phyloP scores from a whole-genome alignment of 495 filamentous ascomycete species.

The Penicillium soppii region DNA sequence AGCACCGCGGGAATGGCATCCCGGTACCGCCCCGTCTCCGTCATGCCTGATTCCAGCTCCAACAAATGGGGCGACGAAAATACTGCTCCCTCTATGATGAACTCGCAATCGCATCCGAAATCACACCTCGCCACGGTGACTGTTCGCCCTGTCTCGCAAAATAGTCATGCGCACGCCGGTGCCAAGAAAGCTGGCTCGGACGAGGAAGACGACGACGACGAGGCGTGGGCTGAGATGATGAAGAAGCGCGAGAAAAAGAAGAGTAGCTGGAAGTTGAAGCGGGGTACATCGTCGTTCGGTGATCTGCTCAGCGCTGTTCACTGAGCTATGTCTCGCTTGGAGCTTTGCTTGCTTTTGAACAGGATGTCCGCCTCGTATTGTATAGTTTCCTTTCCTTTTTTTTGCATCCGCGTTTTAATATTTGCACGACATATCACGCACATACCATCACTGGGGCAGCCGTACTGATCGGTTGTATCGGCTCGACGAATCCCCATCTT shows the following conservation, averaged over 20 bases:
- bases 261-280: slow-evolving; percentile 69
- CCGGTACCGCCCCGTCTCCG: slow-evolving; percentile 89
- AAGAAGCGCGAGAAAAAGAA: slow-evolving; percentile 81
- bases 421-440: slow-evolving; percentile 22
- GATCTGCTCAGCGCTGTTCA: slow-evolving; percentile 47
- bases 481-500: neutral
- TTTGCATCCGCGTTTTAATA: slow-evolving; percentile 1
- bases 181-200: slow-evolving; percentile 25
- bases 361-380: neutral
- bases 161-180: slow-evolving; percentile 29
- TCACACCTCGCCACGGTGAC: slow-evolving; percentile 37
- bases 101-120: slow-evolving; percentile 28
- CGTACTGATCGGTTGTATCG: slow-evolving; percentile 1
- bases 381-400: neutral
- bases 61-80: slow-evolving; percentile 53
- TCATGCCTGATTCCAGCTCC: slow-evolving; percentile 36
- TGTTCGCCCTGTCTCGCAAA: slow-evolving; percentile 33
- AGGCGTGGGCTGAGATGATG: slow-evolving; percentile 84
- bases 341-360: neutral
- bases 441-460: slow-evolving; percentile 15
- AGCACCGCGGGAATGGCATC: slow-evolving; percentile 88
- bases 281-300: slow-evolving; percentile 42
- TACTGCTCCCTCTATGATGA: slow-evolving; percentile 23
- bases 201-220: slow-evolving; percentile 81
- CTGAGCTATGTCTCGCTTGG: slow-evolving; percentile 15